Evolutionary conservation across 495 filamentous ascomycete species (phyloP).

Genomic region (Podospora pseudocomata): DNA sequence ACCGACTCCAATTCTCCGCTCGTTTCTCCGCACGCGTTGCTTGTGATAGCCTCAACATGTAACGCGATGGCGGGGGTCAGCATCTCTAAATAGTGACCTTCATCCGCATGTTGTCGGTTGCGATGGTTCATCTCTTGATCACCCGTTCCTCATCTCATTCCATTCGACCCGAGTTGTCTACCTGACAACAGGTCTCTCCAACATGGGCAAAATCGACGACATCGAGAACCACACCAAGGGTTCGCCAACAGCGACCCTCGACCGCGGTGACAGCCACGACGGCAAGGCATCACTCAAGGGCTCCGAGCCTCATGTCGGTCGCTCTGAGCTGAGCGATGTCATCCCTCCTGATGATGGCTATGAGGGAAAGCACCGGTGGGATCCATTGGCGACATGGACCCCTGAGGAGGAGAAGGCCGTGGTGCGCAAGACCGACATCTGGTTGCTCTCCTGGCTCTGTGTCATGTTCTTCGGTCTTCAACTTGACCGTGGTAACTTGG

Average conservation of each 20-base stretch:
- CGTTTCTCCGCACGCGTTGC: conserved; percentile 8
- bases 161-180: too few relatives aligned
- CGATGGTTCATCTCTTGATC: background rate
- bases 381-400: conserved; percentile 45
- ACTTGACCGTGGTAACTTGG: conserved; percentile 55
- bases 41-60: background rate
- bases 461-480: conserved; percentile 57
- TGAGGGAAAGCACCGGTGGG: conserved; percentile 54
- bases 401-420: conserved; percentile 43
- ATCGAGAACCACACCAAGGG: conserved; percentile 10
- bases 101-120: background rate
- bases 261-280: conserved; percentile 10
- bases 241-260: conserved; percentile 1
- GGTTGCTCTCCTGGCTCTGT: conserved; percentile 42
- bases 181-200: background rate
- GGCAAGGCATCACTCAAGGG: conserved; percentile 8
- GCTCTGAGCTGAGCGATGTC: conserved; percentile 19
- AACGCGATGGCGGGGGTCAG: background rate
- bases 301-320: conserved; percentile 16
- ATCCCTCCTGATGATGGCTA: conserved; percentile 32
- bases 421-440: conserved; percentile 42
- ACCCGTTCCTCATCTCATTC: background rate
- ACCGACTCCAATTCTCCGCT: conserved; percentile 6
- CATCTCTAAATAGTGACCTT: background rate
- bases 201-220: conserved; percentile 16